Percentiles rank a stretch among this genome's conserved stretches.
These are phyloP conservation scores for Auriculariales sp. DNA, from an alignment of 768 basidiomycete genomes.

Conservation along the genomic window DNA sequence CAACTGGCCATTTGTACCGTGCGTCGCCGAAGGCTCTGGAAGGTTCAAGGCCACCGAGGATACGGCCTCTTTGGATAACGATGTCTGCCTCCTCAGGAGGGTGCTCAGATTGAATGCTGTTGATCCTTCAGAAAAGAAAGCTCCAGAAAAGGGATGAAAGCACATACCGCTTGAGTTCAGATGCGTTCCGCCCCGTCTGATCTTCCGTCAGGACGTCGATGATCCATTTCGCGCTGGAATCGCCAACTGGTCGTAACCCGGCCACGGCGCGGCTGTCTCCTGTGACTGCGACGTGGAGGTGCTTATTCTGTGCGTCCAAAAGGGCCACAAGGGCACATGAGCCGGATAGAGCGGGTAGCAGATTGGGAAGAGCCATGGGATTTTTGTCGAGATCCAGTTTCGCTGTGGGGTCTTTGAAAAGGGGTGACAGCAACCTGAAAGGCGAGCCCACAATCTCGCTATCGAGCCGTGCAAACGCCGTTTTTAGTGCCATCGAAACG, in stretches of 20 bases:
- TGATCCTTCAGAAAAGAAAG: neutral
- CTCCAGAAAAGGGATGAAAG: neutral
- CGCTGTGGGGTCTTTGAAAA: constrained; percentile 32
- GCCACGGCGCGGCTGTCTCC: constrained; percentile 95
- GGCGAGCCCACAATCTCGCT: constrained; percentile 70
- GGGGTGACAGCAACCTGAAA: constrained; percentile 49
- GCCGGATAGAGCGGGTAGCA: constrained; percentile 77
- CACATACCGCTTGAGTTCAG: constrained; percentile 62
- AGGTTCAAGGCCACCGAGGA: constrained; percentile 81
- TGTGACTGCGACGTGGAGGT: constrained; percentile 81
- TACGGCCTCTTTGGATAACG: constrained; percentile 67
- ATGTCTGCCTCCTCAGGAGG: constrained; percentile 56
- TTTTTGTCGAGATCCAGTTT: constrained; percentile 48
- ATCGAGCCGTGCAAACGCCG: constrained; percentile 74
- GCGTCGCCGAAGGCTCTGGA: constrained; percentile 80
- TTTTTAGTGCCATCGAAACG: constrained; percentile 53
- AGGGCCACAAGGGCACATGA: constrained; percentile 85
- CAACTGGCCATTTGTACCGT: constrained; percentile 74
- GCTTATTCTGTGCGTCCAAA: constrained; percentile 68
- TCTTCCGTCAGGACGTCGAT: constrained; percentile 93
- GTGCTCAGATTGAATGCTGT: constrained; percentile 70
- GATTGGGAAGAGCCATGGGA: constrained; percentile 51
- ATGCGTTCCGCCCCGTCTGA: constrained; percentile 85
- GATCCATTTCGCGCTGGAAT: constrained; percentile 67
- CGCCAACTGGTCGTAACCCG: constrained; percentile 63